These are phyloP conservation scores for Penicillium digitatum DNA, from an alignment of 2,329 filamentous ascomycete genomes.

Conservation along the genomic window DNA sequence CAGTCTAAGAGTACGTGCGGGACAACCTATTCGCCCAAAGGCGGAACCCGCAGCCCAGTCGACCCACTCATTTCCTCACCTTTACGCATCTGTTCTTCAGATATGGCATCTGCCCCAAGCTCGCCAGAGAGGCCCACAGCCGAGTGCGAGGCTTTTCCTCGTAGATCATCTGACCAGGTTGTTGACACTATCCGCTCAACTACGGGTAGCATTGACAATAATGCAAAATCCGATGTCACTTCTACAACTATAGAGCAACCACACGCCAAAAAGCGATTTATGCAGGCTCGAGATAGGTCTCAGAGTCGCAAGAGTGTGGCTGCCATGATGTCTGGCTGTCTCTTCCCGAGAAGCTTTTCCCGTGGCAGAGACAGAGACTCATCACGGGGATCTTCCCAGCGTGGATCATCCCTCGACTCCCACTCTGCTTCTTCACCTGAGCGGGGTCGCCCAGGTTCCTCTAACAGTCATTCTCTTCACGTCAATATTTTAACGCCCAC, in stretches of 20 bases:
- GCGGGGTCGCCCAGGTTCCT: slow-evolving; percentile 32
- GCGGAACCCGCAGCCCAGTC: slow-evolving; percentile 21
- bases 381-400: slow-evolving; percentile 40
- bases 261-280: slow-evolving; percentile 11
- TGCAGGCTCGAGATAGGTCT: slow-evolving; percentile 9
- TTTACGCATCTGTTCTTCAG: slow-evolving; percentile 32
- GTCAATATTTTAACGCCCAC: background rate
- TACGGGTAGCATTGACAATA: slow-evolving; percentile 7
- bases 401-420: slow-evolving; percentile 39
- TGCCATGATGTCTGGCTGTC: slow-evolving; percentile 41
- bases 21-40: slow-evolving; percentile 27
- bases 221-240: slow-evolving; percentile 12
- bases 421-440: slow-evolving; percentile 28
- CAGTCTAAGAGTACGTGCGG: slow-evolving; percentile 37
- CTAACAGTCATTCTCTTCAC: slow-evolving; percentile 38
- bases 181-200: slow-evolving; percentile 21
- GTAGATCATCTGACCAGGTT: slow-evolving; percentile 34
- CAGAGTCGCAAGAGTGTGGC: slow-evolving; percentile 45
- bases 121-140: slow-evolving; percentile 26
- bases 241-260: slow-evolving; percentile 7
- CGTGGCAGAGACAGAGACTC: slow-evolving; percentile 35
- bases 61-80: slow-evolving; percentile 32
- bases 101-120: slow-evolving; percentile 32
- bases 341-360: slow-evolving; percentile 33
- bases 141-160: slow-evolving; percentile 36